Evolutionary conservation across 306 rosid genomes (phyloP).

Genomic region (Pterocarpus macrocarpus): DNA sequence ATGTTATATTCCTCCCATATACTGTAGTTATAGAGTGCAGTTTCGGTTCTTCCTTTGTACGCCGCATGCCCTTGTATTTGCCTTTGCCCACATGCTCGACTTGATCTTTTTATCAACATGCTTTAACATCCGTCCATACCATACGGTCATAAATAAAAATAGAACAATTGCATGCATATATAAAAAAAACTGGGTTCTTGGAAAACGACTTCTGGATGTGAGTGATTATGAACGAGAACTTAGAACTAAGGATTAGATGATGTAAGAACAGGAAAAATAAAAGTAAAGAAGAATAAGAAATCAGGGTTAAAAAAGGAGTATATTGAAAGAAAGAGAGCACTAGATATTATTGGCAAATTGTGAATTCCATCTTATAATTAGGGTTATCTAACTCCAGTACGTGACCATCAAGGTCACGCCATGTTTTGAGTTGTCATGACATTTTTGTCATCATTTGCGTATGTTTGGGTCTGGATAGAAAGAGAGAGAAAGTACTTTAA

Average conservation of each 20-base stretch:
- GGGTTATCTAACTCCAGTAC: constrained; percentile 13
- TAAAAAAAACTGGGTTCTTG: neutral
- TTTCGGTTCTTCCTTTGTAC: neutral
- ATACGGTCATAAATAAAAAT: neutral
- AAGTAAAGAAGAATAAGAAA: neutral
- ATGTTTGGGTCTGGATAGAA: neutral
- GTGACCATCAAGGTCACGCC: constrained; percentile 34
- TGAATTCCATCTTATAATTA: constrained; percentile 32
- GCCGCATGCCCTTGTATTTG: neutral
- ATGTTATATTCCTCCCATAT: neutral
- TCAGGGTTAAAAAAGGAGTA: neutral
- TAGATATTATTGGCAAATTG: constrained; percentile 28
- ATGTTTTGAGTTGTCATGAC: constrained; percentile 34
- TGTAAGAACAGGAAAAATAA: neutral
- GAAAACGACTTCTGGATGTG: constrained; percentile 3
- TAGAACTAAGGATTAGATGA: neutral
- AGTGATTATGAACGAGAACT: neutral
- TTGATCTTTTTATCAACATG: neutral
- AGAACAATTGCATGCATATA: neutral
- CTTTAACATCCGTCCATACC: neutral
- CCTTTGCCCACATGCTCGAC: neutral
- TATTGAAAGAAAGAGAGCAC: constrained; percentile 16
- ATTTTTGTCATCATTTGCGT: constrained; percentile 37
- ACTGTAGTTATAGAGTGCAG: neutral
- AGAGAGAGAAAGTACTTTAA: constrained; percentile 30